These are phyloP conservation scores for Byssoonygena ceratinophila DNA, from an alignment of 2,329 filamentous ascomycete genomes.

Conservation along the genomic window DNA sequence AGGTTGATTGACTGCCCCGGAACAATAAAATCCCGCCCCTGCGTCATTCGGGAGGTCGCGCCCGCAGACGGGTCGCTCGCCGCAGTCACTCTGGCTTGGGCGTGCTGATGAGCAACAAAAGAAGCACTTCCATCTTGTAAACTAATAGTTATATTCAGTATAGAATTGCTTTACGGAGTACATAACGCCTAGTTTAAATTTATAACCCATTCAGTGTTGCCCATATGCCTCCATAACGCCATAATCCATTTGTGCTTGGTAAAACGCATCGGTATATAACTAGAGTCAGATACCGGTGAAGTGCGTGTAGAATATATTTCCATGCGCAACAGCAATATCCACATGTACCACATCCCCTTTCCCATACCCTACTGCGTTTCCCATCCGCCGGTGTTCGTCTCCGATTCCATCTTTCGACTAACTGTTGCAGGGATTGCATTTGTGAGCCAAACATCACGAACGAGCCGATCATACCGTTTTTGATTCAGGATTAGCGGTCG, in stretches of 20 bases:
- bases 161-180: too few species aligned
- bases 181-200: too few species aligned
- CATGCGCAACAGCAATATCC: neutral
- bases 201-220: neutral
- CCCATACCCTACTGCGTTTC: slow-evolving; percentile 45
- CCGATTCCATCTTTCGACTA: slow-evolving; percentile 77
- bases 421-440: slow-evolving; percentile 85
- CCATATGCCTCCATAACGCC: neutral
- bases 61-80: too few species aligned
- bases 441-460: slow-evolving; percentile 74
- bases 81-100: too few species aligned
- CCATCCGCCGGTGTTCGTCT: slow-evolving; percentile 97
- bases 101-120: too few species aligned
- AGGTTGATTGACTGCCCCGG: too few species aligned
- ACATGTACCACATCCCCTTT: neutral
- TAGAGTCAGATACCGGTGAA: neutral
- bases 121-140: too few species aligned
- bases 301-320: neutral
- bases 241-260: neutral
- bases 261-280: neutral
- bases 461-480: slow-evolving; percentile 79
- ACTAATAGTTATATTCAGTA: too few species aligned
- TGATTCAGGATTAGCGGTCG: slow-evolving; percentile 89
- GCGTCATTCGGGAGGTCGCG: too few species aligned
- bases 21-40: neutral